Conservation (phyloP, 495 filamentous ascomycete genomes). For the Aspergillus affinis region DNA sequence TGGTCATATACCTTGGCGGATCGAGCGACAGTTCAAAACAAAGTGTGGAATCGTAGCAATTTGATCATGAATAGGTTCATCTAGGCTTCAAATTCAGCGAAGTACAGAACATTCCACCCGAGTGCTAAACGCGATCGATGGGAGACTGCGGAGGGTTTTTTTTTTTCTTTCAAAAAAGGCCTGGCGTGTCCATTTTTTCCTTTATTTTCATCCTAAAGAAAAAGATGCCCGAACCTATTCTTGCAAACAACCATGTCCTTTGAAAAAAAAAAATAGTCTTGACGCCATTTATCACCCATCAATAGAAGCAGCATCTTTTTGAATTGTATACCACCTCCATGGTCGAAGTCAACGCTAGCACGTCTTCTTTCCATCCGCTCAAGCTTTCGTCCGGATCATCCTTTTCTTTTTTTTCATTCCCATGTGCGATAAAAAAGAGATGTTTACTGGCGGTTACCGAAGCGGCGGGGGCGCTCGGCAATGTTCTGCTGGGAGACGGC, state of each 20-base stretch:
- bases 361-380: background rate
- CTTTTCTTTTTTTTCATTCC: background rate
- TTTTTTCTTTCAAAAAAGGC: background rate
- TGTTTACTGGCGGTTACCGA: slow-evolving; percentile 1
- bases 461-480: slow-evolving; percentile 12
- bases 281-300: background rate
- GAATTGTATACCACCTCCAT: background rate
- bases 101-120: background rate
- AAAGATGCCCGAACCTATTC: background rate
- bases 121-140: background rate
- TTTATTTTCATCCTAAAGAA: background rate
- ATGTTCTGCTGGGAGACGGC: slow-evolving; percentile 74
- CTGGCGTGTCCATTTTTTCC: background rate
- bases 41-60: background rate
- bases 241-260: background rate
- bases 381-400: background rate
- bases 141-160: background rate
- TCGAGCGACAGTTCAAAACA: too few relatives aligned
- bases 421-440: background rate
- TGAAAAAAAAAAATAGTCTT: background rate
- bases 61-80: background rate
- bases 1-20: too few relatives aligned
- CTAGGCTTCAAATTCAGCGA: background rate
- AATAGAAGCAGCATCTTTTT: background rate
- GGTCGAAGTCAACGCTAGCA: background rate